phyloP scores from a whole-genome alignment of 2,329 filamentous ascomycete genomes.

The Setomelanomma holmii region DNA sequence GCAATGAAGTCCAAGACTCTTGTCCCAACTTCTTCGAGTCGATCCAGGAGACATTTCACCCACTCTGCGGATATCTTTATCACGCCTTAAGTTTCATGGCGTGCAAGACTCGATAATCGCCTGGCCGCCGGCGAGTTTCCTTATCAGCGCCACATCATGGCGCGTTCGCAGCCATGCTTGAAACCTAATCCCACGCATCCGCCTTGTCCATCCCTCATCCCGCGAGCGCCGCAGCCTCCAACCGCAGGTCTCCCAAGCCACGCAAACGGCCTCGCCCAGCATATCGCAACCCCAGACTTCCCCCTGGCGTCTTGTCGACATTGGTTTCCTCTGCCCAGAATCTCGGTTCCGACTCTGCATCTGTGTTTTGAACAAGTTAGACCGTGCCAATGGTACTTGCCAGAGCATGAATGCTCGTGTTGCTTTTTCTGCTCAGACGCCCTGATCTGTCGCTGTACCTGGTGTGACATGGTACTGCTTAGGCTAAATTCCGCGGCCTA shows the following conservation, averaged over 20 bases:
- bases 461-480: neutral
- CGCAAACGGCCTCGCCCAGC: neutral
- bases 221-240: slow-evolving; percentile 4
- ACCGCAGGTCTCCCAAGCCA: neutral
- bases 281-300: slow-evolving; percentile 4
- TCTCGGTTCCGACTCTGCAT: neutral
- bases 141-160: slow-evolving; percentile 1
- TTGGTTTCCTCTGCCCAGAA: slow-evolving; percentile 3
- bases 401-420: neutral
- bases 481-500: slow-evolving; percentile 9
- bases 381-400: neutral
- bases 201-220: neutral
- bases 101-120: neutral
- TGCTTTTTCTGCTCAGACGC: slow-evolving; percentile 8
- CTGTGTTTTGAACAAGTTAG: too few species aligned
- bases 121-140: neutral
- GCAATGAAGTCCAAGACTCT: slow-evolving; percentile 1
- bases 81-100: neutral
- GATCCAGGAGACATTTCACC: neutral
- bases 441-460: neutral
- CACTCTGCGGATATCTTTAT: neutral
- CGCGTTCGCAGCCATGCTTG: neutral
- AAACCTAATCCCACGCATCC: slow-evolving; percentile 1
- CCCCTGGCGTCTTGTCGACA: slow-evolving; percentile 4
- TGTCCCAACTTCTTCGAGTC: neutral